Evolutionary conservation across 2,329 filamentous ascomycete species (phyloP).

Genomic region (Blastomyces parvus): DNA sequence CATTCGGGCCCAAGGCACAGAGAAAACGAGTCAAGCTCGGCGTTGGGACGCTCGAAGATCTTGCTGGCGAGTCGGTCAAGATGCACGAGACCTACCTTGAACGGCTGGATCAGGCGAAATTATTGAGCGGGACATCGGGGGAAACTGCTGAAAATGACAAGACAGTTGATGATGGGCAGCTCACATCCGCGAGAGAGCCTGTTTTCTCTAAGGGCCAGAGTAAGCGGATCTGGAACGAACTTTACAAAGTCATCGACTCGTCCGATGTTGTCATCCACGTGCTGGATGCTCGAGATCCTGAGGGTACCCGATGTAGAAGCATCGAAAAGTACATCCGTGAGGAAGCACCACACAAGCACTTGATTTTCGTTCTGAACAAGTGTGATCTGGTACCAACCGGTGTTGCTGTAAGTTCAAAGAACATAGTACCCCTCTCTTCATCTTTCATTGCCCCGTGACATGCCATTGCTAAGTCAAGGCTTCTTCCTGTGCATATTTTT

Average conservation of each 20-base stretch:
- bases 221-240: constrained; percentile 94
- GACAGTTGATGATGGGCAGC: constrained; percentile 38
- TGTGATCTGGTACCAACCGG: constrained; percentile 85
- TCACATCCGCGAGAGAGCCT: constrained; percentile 63
- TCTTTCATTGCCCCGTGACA: constrained; percentile 14
- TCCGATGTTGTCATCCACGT: constrained; percentile 96
- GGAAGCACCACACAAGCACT: constrained; percentile 91
- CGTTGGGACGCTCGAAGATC: constrained; percentile 69
- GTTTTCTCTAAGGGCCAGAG: constrained; percentile 93
- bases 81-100: constrained; percentile 76
- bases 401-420: constrained; percentile 71
- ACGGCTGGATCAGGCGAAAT: constrained; percentile 64
- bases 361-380: constrained; percentile 84
- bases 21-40: constrained; percentile 85
- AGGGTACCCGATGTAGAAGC: constrained; percentile 80
- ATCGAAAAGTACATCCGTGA: constrained; percentile 89
- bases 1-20: constrained; percentile 89
- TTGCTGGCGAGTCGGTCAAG: constrained; percentile 69
- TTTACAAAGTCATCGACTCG: constrained; percentile 91
- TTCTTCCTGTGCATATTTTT: constrained; percentile 43
- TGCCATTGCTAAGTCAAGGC: constrained; percentile 79
- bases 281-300: constrained; percentile 76
- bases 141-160: constrained; percentile 45
- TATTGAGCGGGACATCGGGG: constrained; percentile 62
- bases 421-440: constrained; percentile 17